A percentile compares a stretch with the other conserved stretches of the same genome.
phyloP scores from a whole-genome alignment of 345 rosid genomes.

The Linum usitatissimum region DNA sequence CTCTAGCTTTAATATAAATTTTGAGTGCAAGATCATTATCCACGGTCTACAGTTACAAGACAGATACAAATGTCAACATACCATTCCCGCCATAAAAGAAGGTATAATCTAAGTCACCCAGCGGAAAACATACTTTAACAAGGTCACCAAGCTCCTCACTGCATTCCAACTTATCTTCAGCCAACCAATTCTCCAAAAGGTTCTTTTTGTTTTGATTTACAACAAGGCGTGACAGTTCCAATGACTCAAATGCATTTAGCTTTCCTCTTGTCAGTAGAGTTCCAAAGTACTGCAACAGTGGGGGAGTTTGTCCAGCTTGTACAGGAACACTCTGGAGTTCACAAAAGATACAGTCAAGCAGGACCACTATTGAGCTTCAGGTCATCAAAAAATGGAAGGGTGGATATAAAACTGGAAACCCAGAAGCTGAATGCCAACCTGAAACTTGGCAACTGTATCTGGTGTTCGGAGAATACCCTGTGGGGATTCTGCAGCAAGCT shows the following conservation, averaged over 20 bases:
- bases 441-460: slow-evolving; percentile 94
- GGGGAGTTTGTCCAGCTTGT: slow-evolving; percentile 98
- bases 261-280: slow-evolving; percentile 89
- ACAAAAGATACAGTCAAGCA: background rate
- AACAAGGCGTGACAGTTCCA: slow-evolving; percentile 96
- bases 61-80: slow-evolving; percentile 8
- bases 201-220: slow-evolving; percentile 98
- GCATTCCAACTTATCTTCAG: slow-evolving; percentile 97
- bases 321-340: slow-evolving; percentile 88
- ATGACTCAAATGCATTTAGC: slow-evolving; percentile 92
- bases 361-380: background rate
- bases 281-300: slow-evolving; percentile 94
- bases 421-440: slow-evolving; percentile 32
- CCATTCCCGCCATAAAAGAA: background rate
- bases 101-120: background rate
- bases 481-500: slow-evolving; percentile 99
- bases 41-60: slow-evolving; percentile 60
- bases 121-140: slow-evolving; percentile 62
- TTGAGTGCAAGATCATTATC: slow-evolving; percentile 96
- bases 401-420: slow-evolving; percentile 1
- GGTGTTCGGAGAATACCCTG: slow-evolving; percentile 95
- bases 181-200: slow-evolving; percentile 93
- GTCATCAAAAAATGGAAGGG: background rate
- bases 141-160: slow-evolving; percentile 99
- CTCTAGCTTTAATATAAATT: slow-evolving; percentile 92